Evolutionary conservation across 2,329 filamentous ascomycete genomes (phyloP).

Genomic region (Bipolaris bicolor): DNA sequence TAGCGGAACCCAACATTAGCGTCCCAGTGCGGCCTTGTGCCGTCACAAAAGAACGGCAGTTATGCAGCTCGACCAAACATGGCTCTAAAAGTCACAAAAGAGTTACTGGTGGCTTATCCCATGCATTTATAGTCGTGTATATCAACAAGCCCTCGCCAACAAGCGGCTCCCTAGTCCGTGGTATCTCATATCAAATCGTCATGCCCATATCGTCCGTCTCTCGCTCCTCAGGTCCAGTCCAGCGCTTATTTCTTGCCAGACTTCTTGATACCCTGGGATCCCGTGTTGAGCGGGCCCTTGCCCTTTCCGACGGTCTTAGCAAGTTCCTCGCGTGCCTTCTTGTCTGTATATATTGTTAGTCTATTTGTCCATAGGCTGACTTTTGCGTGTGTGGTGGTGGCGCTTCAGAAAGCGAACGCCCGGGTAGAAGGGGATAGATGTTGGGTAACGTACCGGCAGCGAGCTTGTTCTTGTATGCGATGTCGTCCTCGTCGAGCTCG

Average conservation of each 20-base stretch:
- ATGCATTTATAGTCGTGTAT: constrained; percentile 29
- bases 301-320: constrained; percentile 79
- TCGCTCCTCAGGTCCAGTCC: not conserved
- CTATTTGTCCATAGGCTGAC: not conserved
- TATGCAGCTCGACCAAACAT: not conserved
- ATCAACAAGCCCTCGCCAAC: constrained; percentile 26
- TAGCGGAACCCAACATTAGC: too few relatives aligned
- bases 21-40: too few relatives aligned
- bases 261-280: constrained; percentile 93
- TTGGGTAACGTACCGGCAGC: constrained; percentile 70
- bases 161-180: constrained; percentile 32
- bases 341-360: constrained; percentile 47
- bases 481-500: constrained; percentile 86
- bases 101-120: constrained; percentile 9
- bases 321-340: constrained; percentile 70
- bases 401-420: not conserved
- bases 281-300: constrained; percentile 83
- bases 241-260: constrained; percentile 82
- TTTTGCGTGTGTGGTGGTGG: not conserved
- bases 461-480: constrained; percentile 83
- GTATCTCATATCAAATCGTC: constrained; percentile 35
- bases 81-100: not conserved
- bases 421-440: not conserved
- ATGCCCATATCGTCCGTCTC: not conserved
- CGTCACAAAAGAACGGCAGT: not conserved